These are phyloP conservation scores for Zymoseptoria pseudotritici DNA, from an alignment of 2,329 filamentous ascomycete species.

Conservation along the genomic window DNA sequence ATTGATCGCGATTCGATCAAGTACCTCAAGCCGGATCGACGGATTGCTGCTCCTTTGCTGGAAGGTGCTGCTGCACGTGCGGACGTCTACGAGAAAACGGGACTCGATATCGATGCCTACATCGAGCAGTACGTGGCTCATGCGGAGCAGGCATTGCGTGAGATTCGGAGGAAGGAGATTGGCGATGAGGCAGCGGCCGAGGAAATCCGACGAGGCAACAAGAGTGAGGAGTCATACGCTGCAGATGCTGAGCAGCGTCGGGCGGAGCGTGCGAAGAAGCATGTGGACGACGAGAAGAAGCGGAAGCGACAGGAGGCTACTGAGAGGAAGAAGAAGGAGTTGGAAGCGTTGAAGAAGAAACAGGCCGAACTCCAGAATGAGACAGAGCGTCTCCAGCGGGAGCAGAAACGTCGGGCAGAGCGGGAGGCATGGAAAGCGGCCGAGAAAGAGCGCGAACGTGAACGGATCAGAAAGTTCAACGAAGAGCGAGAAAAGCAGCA, in stretches of 20 bases:
- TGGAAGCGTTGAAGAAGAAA: conserved; percentile 44
- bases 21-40: conserved; percentile 64
- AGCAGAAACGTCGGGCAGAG: conserved; percentile 43
- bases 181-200: conserved; percentile 60
- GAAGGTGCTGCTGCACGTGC: conserved; percentile 71
- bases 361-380: conserved; percentile 39
- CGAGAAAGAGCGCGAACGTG: conserved; percentile 47
- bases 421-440: conserved; percentile 39
- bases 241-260: conserved; percentile 56
- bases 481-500: conserved; percentile 42
- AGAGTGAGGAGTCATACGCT: conserved; percentile 67
- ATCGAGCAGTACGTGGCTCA: conserved; percentile 57
- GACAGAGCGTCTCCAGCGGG: conserved; percentile 37
- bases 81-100: conserved; percentile 65
- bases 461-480: conserved; percentile 43
- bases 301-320: conserved; percentile 54
- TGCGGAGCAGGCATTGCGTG: conserved; percentile 63
- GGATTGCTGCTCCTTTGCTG: conserved; percentile 66
- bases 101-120: conserved; percentile 58
- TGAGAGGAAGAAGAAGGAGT: conserved; percentile 49
- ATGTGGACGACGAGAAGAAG: conserved; percentile 53
- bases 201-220: conserved; percentile 58
- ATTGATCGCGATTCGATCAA: conserved; percentile 63
- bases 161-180: conserved; percentile 59
- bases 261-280: conserved; percentile 53